Conservation (phyloP, 2,329 filamentous ascomycete species). For the Stemphylium vesicarium region DNA sequence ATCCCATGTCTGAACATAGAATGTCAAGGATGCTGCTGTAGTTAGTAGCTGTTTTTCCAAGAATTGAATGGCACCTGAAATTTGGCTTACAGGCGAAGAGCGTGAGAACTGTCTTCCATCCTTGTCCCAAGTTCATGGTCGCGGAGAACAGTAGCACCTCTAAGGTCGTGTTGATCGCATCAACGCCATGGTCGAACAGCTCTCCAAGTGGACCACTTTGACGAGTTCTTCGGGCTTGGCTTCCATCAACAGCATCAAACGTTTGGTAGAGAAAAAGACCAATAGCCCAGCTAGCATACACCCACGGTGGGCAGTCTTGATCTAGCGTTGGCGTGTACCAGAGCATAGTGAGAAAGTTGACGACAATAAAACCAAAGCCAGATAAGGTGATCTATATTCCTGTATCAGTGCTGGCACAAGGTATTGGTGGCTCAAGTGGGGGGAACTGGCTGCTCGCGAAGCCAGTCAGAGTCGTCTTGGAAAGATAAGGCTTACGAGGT, state of each 20-base stretch:
- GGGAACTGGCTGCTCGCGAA: not conserved
- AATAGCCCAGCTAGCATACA: conserved; percentile 89
- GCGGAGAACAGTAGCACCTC: conserved; percentile 91
- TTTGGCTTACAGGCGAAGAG: conserved; percentile 74
- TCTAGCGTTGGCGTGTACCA: conserved; percentile 97
- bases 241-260: conserved; percentile 95
- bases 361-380: conserved; percentile 86
- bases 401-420: conserved; percentile 7
- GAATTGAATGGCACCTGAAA: not conserved
- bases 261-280: conserved; percentile 97
- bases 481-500: conserved; percentile 40
- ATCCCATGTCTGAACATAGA: conserved; percentile 99
- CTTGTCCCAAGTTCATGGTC: conserved; percentile 90
- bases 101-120: conserved; percentile 83
- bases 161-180: conserved; percentile 94
- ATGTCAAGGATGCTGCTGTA: conserved; percentile 77
- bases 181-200: conserved; percentile 95
- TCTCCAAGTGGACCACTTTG: conserved; percentile 95
- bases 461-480: not conserved
- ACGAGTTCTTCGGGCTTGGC: conserved; percentile 86
- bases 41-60: not conserved
- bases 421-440: not conserved
- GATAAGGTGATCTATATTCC: conserved; percentile 76
- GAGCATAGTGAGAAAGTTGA: conserved; percentile 88
- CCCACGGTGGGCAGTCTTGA: conserved; percentile 91